Evolutionary conservation across 495 filamentous ascomycete genomes (phyloP).

Genomic region (Neurospora sp.): DNA sequence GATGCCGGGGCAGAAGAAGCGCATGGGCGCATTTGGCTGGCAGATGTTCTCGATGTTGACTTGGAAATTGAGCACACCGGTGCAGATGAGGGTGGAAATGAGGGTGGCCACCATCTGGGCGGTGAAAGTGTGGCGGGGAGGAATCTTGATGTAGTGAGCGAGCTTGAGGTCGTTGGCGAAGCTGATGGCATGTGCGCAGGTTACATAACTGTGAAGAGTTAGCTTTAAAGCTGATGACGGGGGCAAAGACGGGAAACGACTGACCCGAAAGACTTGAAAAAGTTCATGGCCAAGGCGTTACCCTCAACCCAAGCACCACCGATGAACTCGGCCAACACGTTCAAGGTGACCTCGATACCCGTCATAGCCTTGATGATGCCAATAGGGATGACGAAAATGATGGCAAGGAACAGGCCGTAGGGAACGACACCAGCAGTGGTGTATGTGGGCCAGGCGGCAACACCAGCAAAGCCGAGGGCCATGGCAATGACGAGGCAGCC

Average conservation of each 20-base stretch:
- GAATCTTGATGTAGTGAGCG: slow-evolving; percentile 35
- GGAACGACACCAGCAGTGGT: slow-evolving; percentile 31
- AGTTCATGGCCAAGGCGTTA: slow-evolving; percentile 35
- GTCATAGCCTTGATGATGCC: slow-evolving; percentile 36
- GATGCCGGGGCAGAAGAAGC: slow-evolving; percentile 30
- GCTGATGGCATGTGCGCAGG: slow-evolving; percentile 27
- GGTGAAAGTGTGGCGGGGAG: slow-evolving; percentile 30
- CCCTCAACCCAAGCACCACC: slow-evolving; percentile 31
- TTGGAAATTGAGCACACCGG: slow-evolving; percentile 33
- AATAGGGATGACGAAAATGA: slow-evolving; percentile 32
- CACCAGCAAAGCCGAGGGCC: slow-evolving; percentile 25
- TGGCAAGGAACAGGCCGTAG: slow-evolving; percentile 32
- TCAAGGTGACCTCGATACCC: slow-evolving; percentile 31
- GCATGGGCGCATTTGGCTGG: slow-evolving; percentile 28
- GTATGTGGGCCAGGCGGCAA: slow-evolving; percentile 30
- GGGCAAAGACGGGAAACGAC: not conserved
- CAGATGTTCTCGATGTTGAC: slow-evolving; percentile 28
- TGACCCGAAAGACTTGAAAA: slow-evolving; percentile 32
- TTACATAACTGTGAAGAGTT: slow-evolving; percentile 18
- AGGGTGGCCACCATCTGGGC: slow-evolving; percentile 35
- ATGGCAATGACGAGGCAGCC: slow-evolving; percentile 22
- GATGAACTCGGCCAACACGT: slow-evolving; percentile 37
- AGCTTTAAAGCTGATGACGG: not conserved
- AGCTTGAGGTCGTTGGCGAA: slow-evolving; percentile 34
- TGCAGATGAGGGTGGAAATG: slow-evolving; percentile 29